These are phyloP conservation scores for Russula vinacea DNA, from an alignment of 768 basidiomycete species.

Conservation along the genomic window DNA sequence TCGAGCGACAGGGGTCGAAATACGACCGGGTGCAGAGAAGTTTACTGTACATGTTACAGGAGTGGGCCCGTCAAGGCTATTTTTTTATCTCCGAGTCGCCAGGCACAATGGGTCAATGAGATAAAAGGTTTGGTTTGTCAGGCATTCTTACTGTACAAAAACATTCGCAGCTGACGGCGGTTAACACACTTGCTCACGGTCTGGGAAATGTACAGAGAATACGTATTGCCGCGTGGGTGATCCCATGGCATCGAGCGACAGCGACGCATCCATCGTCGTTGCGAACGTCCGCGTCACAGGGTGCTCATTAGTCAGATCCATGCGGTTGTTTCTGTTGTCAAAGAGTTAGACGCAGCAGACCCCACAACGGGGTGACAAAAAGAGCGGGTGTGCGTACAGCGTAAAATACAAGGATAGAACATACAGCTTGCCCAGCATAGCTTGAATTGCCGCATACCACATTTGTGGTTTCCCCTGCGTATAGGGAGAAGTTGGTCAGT, in stretches of 20 bases:
- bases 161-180: too few species aligned
- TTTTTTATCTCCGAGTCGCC: neutral
- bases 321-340: slow-evolving; percentile 18
- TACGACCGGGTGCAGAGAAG: neutral
- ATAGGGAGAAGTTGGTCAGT: neutral
- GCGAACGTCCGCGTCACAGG: slow-evolving; percentile 1
- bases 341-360: neutral
- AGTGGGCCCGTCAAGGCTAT: too few species aligned
- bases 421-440: slow-evolving; percentile 25
- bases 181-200: slow-evolving; percentile 7
- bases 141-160: neutral
- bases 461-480: neutral
- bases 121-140: neutral
- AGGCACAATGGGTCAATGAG: neutral
- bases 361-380: neutral
- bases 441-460: slow-evolving; percentile 20
- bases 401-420: slow-evolving; percentile 20
- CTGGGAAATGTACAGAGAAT: slow-evolving; percentile 2
- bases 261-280: slow-evolving; percentile 1
- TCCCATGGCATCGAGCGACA: neutral
- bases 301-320: slow-evolving; percentile 8
- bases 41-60: too few species aligned
- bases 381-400: neutral
- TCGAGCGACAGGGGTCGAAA: neutral
- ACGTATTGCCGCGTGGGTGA: slow-evolving; percentile 4